phyloP scores from a whole-genome alignment of 768 basidiomycete genomes.

The Atractiella rhizophila region DNA sequence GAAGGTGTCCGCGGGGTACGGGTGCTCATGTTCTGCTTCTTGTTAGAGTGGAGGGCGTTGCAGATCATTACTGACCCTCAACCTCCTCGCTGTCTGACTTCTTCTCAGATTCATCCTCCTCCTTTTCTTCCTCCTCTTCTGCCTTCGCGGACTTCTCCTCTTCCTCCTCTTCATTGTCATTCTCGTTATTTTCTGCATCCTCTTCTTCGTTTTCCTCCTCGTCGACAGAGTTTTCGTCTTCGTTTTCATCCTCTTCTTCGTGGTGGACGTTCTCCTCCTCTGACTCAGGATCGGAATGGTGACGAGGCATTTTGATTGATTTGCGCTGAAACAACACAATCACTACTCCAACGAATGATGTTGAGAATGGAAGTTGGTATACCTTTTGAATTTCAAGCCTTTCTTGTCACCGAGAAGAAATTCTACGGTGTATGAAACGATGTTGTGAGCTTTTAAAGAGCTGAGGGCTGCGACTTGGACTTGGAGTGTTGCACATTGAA shows the following conservation, averaged over 20 bases:
- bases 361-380: too few relatives aligned
- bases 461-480: too few relatives aligned
- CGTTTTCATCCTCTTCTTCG: slow-evolving; percentile 5
- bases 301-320: too few relatives aligned
- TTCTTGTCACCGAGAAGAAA: too few relatives aligned
- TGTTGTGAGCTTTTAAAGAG: too few relatives aligned
- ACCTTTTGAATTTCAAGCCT: too few relatives aligned
- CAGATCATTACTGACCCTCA: neutral
- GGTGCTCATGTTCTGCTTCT: neutral
- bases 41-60: neutral
- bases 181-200: slow-evolving; percentile 7
- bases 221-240: slow-evolving; percentile 9
- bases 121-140: neutral
- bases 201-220: slow-evolving; percentile 11
- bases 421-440: too few relatives aligned
- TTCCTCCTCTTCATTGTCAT: slow-evolving; percentile 6
- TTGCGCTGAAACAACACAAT: too few relatives aligned
- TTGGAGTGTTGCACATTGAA: too few relatives aligned
- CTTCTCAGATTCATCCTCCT: neutral
- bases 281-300: neutral
- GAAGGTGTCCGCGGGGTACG: too few relatives aligned
- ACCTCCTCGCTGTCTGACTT: neutral
- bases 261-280: slow-evolving; percentile 3
- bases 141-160: too few relatives aligned
- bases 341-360: too few relatives aligned